These are phyloP conservation scores for Neofusicoccum cordaticola DNA, from an alignment of 2,329 filamentous ascomycete species.

Conservation along the genomic window DNA sequence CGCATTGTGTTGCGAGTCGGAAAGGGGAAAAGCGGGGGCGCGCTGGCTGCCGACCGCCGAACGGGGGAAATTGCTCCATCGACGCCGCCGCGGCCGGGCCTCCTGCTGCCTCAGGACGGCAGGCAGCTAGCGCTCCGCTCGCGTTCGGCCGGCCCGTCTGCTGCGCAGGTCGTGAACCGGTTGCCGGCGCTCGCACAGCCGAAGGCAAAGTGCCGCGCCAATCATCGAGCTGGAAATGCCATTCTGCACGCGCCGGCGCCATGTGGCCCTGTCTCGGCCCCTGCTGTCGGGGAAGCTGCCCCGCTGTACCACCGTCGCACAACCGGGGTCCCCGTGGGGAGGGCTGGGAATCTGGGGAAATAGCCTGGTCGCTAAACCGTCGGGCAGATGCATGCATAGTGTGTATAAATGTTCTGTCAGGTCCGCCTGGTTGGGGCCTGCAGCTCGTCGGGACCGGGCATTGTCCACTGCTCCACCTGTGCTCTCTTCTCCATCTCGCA, in stretches of 20 bases:
- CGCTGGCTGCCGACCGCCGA: not conserved
- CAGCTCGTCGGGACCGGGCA: not conserved
- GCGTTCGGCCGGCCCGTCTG: not conserved
- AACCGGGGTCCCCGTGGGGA: constrained; percentile 5
- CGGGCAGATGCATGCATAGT: not conserved
- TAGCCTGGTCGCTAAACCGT: not conserved
- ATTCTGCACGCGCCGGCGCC: not conserved
- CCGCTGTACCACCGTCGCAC: not conserved
- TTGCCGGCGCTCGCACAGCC: not conserved
- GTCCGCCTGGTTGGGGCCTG: not conserved
- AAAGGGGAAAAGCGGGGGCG: not conserved
- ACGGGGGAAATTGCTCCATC: not conserved
- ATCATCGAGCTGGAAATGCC: not conserved
- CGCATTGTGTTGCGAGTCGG: not conserved
- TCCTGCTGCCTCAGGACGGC: not conserved
- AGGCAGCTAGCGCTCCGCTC: not conserved
- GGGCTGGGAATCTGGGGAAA: not conserved
- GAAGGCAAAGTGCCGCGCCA: too few species aligned
- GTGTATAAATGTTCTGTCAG: not conserved
- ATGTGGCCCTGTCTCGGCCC: not conserved
- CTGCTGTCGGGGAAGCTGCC: not conserved
- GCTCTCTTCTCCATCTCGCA: not conserved
- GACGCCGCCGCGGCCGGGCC: not conserved
- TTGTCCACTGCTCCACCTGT: not conserved
- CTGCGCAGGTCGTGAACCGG: not conserved